Evolutionary conservation across 148 eudicot species (phyloP), one percentile per base, ranked within the genome.

Genomic region (Cornus controversa): DNA sequence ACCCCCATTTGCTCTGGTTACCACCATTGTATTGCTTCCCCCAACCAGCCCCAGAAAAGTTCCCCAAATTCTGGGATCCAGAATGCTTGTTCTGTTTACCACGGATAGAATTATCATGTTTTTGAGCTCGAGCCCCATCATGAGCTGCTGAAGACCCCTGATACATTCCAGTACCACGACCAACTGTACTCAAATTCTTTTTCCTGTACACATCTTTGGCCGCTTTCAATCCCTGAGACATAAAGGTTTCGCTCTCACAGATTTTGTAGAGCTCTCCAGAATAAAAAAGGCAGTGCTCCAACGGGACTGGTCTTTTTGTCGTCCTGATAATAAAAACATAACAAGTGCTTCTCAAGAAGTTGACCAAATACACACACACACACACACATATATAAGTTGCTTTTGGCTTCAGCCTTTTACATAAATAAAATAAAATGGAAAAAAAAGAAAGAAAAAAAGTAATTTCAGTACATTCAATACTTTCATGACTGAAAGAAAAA

Each of bases 251-350:
- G 53, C 82, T 84, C 79, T 96, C 99, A 83, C 98, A 96, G 75
- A 96, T 82, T 87, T 88, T 89, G 85, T 87, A 91, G 50, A 96
- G 90, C 77, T 96, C 99, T 70, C 99, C 98, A 18, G 94, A 87
- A 83, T 93, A 90, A 70, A 93, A 96, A 37, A 96, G 82, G 82
- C 94, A 96, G 77, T 96, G 99, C 86, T 96, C 99, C 90, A 96
- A 83, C 14, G 99, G 99, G 76, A 96, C 99, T 66, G 99, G 99
- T 84, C 99, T 91, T 84, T 84, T 96, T 20, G 93, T 90, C 54
- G 99, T 96, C 97, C 99, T 96, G 92, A 75, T 79, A 80, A 69
- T 28, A 69, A 36, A 25, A 25, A 67, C 50, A 34, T 65, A 76
- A 34, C 47, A 67, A 26, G 54, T 13, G 67, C 78, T 71, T 67